Evolutionary conservation across 345 rosid species (phyloP), one percentile per base, ranked within the genome.

Genomic region (Angophora floribunda): DNA sequence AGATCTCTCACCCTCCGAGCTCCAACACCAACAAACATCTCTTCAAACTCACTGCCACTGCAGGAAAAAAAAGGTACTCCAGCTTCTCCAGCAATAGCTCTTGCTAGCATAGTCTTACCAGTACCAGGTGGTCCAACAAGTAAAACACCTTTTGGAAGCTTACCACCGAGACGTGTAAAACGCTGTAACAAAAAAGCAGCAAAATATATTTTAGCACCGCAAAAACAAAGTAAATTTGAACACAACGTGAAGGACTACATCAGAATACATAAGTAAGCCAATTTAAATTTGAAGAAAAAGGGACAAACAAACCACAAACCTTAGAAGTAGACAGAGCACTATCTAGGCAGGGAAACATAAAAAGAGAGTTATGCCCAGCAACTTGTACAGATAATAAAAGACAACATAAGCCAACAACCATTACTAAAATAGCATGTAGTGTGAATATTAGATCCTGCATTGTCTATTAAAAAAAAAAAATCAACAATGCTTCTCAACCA

Each of bases 21-120:
- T 93, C 99, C 99, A 90, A 96, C 99, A 30, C 99, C 99, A 89
- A 98, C 99, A 93, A 96, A 98, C 99, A 98, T 96, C 93, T 98
- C 99, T 90, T 98, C 99, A 86, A 98, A 98, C 91, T 98, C 99
- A 86, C 99, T 98, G 86, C 99, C 99, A 89, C 99, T 98, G 95
- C 99, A 96, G 32, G 99, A 98, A 93, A 96, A 98, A 94, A 98
- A 98, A 82, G 99, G 99, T 87, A 97, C 99, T 85, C 99, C 97
- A 51, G 99, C 99, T 95, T 98, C 99, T 67, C 99, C 99, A 53
- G 99, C 99, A 87, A 98, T 97, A 85, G 99, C 99, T 65, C 99
- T 97, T 63, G 99, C 99, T 86, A 97, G 92, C 99, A 98, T 97
- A 45, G 99, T 98, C 93, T 98, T 98, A 52, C 99, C 99, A 44